Percentiles rank a stretch among this genome's conserved stretches.
Evolutionary conservation across 805 yeast genomes (phyloP).

Genomic region (Metschnikowia gruessii): DNA sequence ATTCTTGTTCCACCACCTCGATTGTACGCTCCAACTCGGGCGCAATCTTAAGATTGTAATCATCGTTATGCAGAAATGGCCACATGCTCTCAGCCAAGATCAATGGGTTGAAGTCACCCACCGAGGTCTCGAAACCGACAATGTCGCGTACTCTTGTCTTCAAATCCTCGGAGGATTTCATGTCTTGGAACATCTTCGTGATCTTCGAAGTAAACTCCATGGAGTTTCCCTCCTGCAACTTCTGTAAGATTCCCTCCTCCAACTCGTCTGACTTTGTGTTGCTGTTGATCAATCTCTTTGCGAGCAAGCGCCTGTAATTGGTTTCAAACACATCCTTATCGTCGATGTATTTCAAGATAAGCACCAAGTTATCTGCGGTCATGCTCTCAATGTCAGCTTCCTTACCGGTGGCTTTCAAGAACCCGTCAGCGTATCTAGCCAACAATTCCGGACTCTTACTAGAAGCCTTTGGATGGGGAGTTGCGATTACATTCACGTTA

Average conservation of each 20-base stretch:
- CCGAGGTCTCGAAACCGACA: slow-evolving; percentile 17
- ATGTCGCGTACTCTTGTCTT: slow-evolving; percentile 54
- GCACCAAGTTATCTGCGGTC: slow-evolving; percentile 82
- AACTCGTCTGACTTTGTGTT: slow-evolving; percentile 80
- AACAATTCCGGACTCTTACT: slow-evolving; percentile 91
- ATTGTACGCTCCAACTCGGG: slow-evolving; percentile 60
- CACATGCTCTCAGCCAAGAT: slow-evolving; percentile 88
- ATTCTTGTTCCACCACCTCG: slow-evolving; percentile 64
- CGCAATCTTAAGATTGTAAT: slow-evolving; percentile 56
- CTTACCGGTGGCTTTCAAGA: slow-evolving; percentile 73
- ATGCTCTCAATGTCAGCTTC: slow-evolving; percentile 69
- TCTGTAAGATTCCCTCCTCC: slow-evolving; percentile 81
- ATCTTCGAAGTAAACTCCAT: slow-evolving; percentile 90
- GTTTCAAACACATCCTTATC: slow-evolving; percentile 96
- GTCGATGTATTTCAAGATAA: slow-evolving; percentile 79
- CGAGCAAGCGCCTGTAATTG: slow-evolving; percentile 83
- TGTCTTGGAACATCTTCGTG: slow-evolving; percentile 94
- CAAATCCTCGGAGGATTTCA: slow-evolving; percentile 77
- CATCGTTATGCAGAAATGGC: slow-evolving; percentile 59
- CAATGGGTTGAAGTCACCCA: slow-evolving; percentile 59
- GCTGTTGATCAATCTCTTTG: slow-evolving; percentile 84
- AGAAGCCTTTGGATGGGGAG: slow-evolving; percentile 51
- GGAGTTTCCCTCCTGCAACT: slow-evolving; percentile 85
- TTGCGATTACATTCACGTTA: slow-evolving; percentile 78
- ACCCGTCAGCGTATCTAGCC: slow-evolving; percentile 83